These are phyloP conservation scores for Ephemerocybe angulata DNA, from an alignment of 768 basidiomycete species.

Conservation along the genomic window DNA sequence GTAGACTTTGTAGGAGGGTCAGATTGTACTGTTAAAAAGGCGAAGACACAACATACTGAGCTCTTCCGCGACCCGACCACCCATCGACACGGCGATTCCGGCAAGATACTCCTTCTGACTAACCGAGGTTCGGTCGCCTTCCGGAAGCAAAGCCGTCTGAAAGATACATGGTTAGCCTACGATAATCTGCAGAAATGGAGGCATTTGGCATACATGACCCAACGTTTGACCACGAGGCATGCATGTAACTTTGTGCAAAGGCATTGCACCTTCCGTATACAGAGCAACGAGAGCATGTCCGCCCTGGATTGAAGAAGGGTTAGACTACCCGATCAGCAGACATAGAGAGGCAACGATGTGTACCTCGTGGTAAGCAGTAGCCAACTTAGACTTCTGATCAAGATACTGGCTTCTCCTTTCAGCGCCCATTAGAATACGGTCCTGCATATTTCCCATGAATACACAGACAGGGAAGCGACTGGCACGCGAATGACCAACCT, in stretches of 20 bases:
- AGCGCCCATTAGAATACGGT: constrained; percentile 95
- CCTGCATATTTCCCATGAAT: constrained; percentile 36
- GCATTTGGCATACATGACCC: constrained; percentile 60
- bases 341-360: constrained; percentile 19
- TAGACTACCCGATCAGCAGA: constrained; percentile 8
- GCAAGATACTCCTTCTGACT: constrained; percentile 74
- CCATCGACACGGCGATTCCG: constrained; percentile 87
- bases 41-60: constrained; percentile 48
- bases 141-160: constrained; percentile 75
- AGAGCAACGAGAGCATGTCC: constrained; percentile 94
- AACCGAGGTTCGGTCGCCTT: constrained; percentile 70
- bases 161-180: constrained; percentile 12
- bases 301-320: constrained; percentile 44
- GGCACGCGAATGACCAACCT: constrained; percentile 44
- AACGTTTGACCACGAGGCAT: constrained; percentile 94
- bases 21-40: constrained; percentile 8
- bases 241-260: constrained; percentile 96
- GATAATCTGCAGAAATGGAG: constrained; percentile 7
- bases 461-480: constrained; percentile 1
- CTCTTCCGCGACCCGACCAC: constrained; percentile 94
- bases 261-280: constrained; percentile 94
- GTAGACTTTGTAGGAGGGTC: constrained; percentile 54
- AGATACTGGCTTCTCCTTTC: constrained; percentile 90
- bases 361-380: constrained; percentile 96
- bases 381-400: constrained; percentile 78